phyloP scores from a whole-genome alignment of 225 moss, liverwort and hornwort species.

The Anthoceros angustus region DNA sequence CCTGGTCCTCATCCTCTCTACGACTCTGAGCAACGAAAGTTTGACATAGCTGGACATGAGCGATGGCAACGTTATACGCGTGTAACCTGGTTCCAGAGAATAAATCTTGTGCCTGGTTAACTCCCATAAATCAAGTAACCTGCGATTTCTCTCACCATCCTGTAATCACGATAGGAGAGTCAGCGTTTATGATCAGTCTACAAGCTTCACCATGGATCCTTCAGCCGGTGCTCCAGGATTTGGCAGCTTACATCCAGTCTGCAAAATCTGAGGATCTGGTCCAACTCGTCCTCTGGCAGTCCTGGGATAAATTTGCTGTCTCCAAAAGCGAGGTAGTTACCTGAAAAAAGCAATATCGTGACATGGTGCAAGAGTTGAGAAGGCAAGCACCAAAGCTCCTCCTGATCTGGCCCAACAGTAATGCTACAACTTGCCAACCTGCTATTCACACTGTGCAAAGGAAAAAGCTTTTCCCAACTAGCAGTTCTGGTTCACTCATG shows the following conservation, averaged over 20 bases:
- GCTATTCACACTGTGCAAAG: no score
- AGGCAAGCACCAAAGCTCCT: background rate
- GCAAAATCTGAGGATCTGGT: conserved; percentile 29
- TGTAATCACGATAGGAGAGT: background rate
- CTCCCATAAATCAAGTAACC: conserved; percentile 35
- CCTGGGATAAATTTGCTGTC: conserved; percentile 41
- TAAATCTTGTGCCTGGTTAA: conserved; percentile 26
- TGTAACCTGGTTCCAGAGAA: conserved; percentile 39
- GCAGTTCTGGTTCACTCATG: no score
- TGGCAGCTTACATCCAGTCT: conserved; percentile 23
- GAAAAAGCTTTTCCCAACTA: no score
- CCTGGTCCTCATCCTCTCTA: no score
- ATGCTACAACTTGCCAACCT: background rate
- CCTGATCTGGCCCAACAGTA: background rate
- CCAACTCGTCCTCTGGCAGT: conserved; percentile 27
- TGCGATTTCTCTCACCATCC: conserved; percentile 29
- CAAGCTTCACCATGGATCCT: background rate
- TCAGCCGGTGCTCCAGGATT: background rate
- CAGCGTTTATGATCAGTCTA: background rate
- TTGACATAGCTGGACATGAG: no score
- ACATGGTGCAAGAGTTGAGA: no score
- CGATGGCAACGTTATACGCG: no score
- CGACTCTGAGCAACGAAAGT: no score
- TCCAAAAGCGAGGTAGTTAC: conserved; percentile 40
- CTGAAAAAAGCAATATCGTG: conserved; percentile 13